These are phyloP conservation scores for Phytophthora ohioensis DNA, from an alignment of 352 stramenopile genomes.

Conservation along the genomic window DNA sequence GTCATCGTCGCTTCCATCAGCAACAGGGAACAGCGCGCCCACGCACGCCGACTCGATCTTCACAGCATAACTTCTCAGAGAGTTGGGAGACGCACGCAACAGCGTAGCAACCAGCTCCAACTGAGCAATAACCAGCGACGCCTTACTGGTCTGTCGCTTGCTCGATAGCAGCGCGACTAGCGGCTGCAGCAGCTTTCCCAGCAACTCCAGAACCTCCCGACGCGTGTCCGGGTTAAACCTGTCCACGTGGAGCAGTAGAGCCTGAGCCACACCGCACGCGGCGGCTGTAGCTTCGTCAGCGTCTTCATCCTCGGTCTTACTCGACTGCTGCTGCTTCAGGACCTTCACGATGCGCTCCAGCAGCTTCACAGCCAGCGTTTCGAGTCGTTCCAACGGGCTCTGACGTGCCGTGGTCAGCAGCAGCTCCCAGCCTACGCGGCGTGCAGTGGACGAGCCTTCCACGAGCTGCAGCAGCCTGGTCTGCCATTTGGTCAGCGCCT, in stretches of 20 bases:
- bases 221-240: constrained; percentile 63
- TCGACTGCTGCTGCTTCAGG: constrained; percentile 68
- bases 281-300: constrained; percentile 37
- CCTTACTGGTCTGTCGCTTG: constrained; percentile 33
- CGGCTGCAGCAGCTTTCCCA: constrained; percentile 70
- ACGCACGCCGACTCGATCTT: constrained; percentile 75
- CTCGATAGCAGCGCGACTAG: constrained; percentile 55
- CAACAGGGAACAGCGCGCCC: constrained; percentile 31
- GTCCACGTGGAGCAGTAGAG: constrained; percentile 61
- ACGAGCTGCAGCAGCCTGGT: constrained; percentile 67
- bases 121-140: constrained; percentile 32
- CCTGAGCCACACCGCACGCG: constrained; percentile 56
- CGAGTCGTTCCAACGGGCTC: constrained; percentile 65
- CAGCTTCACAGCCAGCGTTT: constrained; percentile 62
- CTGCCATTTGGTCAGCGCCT: constrained; percentile 82
- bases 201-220: constrained; percentile 65
- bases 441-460: constrained; percentile 38
- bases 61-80: constrained; percentile 58
- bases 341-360: constrained; percentile 73
- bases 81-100: constrained; percentile 61
- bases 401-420: constrained; percentile 67
- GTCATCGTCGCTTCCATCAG: constrained; percentile 29
- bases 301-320: constrained; percentile 38
- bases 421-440: constrained; percentile 67
- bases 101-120: constrained; percentile 60